These are phyloP conservation scores for Exophiala sideris DNA, from an alignment of 2,329 filamentous ascomycete genomes.

Conservation along the genomic window DNA sequence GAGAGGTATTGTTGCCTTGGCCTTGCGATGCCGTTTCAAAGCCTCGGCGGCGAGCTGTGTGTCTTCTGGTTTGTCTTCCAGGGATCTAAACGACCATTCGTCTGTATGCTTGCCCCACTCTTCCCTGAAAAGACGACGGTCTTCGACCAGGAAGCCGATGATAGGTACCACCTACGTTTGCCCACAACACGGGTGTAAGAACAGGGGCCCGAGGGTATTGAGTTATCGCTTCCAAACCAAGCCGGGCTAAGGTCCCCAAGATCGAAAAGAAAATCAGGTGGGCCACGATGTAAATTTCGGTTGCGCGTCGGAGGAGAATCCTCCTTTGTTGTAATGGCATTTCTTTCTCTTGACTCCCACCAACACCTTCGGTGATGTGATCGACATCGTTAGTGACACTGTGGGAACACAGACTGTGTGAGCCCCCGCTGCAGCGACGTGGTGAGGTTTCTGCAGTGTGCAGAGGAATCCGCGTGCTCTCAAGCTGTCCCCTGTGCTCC, in stretches of 20 bases:
- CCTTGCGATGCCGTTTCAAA: conserved; percentile 15
- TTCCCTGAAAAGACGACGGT: conserved; percentile 65
- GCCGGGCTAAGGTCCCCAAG: conserved; percentile 70
- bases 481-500: no score
- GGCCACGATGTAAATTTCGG: no score
- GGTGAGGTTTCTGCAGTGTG: no score
- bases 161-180: conserved; percentile 74
- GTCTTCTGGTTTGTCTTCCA: conserved; percentile 54
- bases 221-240: conserved; percentile 72
- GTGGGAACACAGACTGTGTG: no score
- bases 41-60: neutral
- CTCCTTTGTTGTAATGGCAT: no score
- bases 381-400: no score
- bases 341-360: no score
- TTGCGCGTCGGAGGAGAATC: no score
- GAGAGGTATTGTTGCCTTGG: conserved; percentile 76
- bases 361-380: no score
- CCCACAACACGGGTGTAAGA: conserved; percentile 71
- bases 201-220: conserved; percentile 72
- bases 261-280: conserved; percentile 67
- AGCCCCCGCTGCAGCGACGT: no score
- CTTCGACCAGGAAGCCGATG: conserved; percentile 76
- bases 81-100: conserved; percentile 21
- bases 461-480: no score
- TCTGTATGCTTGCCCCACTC: conserved; percentile 6